Evolutionary conservation across 495 filamentous ascomycete genomes (phyloP).

Genomic region (Lepidopterella palustris): DNA sequence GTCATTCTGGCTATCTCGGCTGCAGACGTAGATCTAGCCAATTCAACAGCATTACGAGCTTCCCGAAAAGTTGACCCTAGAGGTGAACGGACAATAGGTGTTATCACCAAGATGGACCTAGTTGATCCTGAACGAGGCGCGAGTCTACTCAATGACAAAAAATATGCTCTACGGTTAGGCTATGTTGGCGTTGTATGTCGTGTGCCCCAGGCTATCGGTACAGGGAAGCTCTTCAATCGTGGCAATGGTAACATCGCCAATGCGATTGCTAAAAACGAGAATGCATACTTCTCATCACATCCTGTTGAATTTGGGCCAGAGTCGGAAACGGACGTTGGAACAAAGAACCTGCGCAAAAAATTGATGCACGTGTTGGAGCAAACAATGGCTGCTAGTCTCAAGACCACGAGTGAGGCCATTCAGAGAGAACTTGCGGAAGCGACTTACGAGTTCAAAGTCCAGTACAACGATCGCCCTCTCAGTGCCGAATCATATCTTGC

Average conservation of each 20-base stretch:
- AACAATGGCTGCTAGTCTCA: slow-evolving; percentile 87
- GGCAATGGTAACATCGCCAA: slow-evolving; percentile 74
- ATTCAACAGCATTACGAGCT: slow-evolving; percentile 86
- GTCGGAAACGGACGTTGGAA: slow-evolving; percentile 67
- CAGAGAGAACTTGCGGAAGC: slow-evolving; percentile 94
- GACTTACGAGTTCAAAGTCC: slow-evolving; percentile 98
- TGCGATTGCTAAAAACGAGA: slow-evolving; percentile 82
- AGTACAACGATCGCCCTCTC: slow-evolving; percentile 94
- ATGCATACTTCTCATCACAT: slow-evolving; percentile 79
- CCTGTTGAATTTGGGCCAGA: slow-evolving; percentile 70
- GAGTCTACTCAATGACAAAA: slow-evolving; percentile 73
- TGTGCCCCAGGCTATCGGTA: slow-evolving; percentile 52
- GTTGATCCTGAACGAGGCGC: slow-evolving; percentile 77
- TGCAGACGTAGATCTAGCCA: slow-evolving; percentile 93
- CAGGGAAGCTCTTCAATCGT: slow-evolving; percentile 69
- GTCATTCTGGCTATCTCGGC: slow-evolving; percentile 96
- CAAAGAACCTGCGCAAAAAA: slow-evolving; percentile 81
- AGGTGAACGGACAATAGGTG: slow-evolving; percentile 93
- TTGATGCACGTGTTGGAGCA: slow-evolving; percentile 96
- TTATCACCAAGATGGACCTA: slow-evolving; percentile 98
- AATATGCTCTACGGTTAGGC: slow-evolving; percentile 91
- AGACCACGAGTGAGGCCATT: slow-evolving; percentile 82
- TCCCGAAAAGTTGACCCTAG: slow-evolving; percentile 89
- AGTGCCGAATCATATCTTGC: slow-evolving; percentile 95
- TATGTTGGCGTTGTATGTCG: slow-evolving; percentile 94